Percentiles rank a stretch among this genome's conserved stretches.
These are phyloP conservation scores for Murraya paniculata DNA, from an alignment of 345 rosid genomes.

Conservation along the genomic window DNA sequence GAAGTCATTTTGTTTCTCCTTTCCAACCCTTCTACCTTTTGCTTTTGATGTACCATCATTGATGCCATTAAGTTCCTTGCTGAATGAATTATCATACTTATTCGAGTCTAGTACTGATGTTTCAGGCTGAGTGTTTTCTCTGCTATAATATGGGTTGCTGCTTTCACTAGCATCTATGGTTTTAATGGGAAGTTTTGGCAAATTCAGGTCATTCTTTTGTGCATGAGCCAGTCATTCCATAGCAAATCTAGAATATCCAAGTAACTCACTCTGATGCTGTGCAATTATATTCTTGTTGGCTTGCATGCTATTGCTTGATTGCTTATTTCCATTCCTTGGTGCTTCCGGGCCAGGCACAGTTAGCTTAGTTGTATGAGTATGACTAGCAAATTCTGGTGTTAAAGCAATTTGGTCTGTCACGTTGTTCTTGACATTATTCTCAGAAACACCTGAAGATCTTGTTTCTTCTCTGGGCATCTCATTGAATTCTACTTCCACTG, in stretches of 20 bases:
- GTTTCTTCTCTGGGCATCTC: conserved; percentile 26
- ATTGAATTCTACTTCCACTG: conserved; percentile 28
- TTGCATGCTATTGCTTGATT: conserved; percentile 21
- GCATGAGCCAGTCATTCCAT: conserved; percentile 19
- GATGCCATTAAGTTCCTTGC: conserved; percentile 31
- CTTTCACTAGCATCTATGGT: conserved; percentile 40
- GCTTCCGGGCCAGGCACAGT: conserved; percentile 17
- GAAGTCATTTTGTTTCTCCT: conserved; percentile 40
- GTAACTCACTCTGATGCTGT: conserved; percentile 24
- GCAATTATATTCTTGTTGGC: conserved; percentile 24
- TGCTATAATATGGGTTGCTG: conserved; percentile 27
- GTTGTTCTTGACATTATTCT: not conserved
- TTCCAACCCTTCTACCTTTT: conserved; percentile 46
- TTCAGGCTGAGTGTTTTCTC: conserved; percentile 26
- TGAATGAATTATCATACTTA: conserved; percentile 25
- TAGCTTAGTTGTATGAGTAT: conserved; percentile 23
- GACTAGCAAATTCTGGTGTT: conserved; percentile 24
- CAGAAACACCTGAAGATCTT: conserved; percentile 26
- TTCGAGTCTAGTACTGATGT: conserved; percentile 30
- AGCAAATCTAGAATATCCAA: conserved; percentile 21
- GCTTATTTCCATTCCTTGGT: conserved; percentile 25
- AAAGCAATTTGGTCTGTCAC: conserved; percentile 18
- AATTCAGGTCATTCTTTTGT: conserved; percentile 19
- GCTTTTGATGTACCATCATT: conserved; percentile 31
- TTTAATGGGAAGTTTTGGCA: conserved; percentile 27